These are phyloP conservation scores for Teunomyces gatunensis DNA, from an alignment of 805 yeast species.

Conservation along the genomic window DNA sequence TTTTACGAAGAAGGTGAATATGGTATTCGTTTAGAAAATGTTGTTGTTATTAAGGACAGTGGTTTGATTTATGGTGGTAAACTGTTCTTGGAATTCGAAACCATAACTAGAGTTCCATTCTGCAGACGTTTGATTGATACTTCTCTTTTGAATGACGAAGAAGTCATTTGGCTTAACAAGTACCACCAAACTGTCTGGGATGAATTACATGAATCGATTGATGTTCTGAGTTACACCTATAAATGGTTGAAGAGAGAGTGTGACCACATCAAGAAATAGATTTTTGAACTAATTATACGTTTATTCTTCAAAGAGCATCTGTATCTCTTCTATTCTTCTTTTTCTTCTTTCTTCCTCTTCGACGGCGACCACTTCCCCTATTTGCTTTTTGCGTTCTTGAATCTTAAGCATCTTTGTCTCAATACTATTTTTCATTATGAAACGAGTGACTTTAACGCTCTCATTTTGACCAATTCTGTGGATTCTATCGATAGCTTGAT, in stretches of 20 bases:
- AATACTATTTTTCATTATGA: slow-evolving; percentile 77
- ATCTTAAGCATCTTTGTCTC: slow-evolving; percentile 86
- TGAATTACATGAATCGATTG: slow-evolving; percentile 41
- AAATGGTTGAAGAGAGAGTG: slow-evolving; percentile 55
- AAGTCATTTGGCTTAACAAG: slow-evolving; percentile 63
- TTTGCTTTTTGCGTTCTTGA: slow-evolving; percentile 77
- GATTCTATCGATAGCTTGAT: slow-evolving; percentile 86
- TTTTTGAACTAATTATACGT: not conserved
- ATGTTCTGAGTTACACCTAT: slow-evolving; percentile 35
- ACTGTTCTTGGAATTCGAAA: slow-evolving; percentile 68
- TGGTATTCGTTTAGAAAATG: slow-evolving; percentile 56
- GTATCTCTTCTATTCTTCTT: slow-evolving; percentile 69
- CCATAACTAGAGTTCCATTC: slow-evolving; percentile 82
- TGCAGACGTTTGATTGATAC: slow-evolving; percentile 71
- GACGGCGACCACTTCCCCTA: slow-evolving; percentile 76
- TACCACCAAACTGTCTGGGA: slow-evolving; percentile 62
- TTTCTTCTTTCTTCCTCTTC: slow-evolving; percentile 73
- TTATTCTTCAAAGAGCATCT: slow-evolving; percentile 56
- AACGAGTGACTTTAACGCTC: slow-evolving; percentile 71
- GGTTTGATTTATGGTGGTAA: slow-evolving; percentile 50
- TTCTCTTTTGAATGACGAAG: slow-evolving; percentile 54
- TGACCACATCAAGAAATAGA: slow-evolving; percentile 16
- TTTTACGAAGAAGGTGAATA: slow-evolving; percentile 57
- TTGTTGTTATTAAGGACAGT: slow-evolving; percentile 45
- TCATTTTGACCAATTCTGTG: slow-evolving; percentile 86